These are phyloP conservation scores for Lophium mytilinum DNA, from an alignment of 495 filamentous ascomycete genomes.

Conservation along the genomic window DNA sequence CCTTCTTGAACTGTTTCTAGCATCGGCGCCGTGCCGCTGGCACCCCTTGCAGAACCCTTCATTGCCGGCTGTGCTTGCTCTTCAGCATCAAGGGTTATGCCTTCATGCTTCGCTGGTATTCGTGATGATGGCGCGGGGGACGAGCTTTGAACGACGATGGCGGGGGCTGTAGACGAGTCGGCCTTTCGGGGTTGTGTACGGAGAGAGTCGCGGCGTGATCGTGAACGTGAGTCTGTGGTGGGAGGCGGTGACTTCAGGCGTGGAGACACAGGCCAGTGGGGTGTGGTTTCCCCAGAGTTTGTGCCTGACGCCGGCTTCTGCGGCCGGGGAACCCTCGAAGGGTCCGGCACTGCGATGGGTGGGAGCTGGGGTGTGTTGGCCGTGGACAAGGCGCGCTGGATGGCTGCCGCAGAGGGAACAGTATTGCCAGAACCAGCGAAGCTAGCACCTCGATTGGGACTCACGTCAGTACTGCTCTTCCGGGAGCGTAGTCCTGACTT, in stretches of 20 bases:
- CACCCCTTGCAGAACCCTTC: conserved; percentile 58
- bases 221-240: conserved; percentile 32
- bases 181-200: conserved; percentile 26
- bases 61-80: conserved; percentile 45
- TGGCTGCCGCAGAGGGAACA: conserved; percentile 51
- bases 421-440: conserved; percentile 37
- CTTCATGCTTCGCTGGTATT: conserved; percentile 28
- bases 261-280: conserved; percentile 60
- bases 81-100: conserved; percentile 38
- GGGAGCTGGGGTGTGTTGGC: conserved; percentile 51
- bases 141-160: conserved; percentile 49
- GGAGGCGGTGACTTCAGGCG: conserved; percentile 63
- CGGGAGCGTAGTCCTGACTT: conserved; percentile 45
- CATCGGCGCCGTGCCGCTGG: conserved; percentile 56
- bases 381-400: conserved; percentile 57
- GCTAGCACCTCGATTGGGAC: conserved; percentile 51
- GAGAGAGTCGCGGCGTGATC: conserved; percentile 33
- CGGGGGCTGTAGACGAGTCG: conserved; percentile 30
- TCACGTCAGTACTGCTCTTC: conserved; percentile 62
- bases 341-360: conserved; percentile 46
- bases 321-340: conserved; percentile 51
- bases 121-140: conserved; percentile 41
- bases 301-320: conserved; percentile 46
- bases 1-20: conserved; percentile 92
- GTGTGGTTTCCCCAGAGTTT: conserved; percentile 41